These are phyloP conservation scores for Vickermania ingenoplastis DNA, from an alignment of 208 protist genomes.

Conservation along the genomic window DNA sequence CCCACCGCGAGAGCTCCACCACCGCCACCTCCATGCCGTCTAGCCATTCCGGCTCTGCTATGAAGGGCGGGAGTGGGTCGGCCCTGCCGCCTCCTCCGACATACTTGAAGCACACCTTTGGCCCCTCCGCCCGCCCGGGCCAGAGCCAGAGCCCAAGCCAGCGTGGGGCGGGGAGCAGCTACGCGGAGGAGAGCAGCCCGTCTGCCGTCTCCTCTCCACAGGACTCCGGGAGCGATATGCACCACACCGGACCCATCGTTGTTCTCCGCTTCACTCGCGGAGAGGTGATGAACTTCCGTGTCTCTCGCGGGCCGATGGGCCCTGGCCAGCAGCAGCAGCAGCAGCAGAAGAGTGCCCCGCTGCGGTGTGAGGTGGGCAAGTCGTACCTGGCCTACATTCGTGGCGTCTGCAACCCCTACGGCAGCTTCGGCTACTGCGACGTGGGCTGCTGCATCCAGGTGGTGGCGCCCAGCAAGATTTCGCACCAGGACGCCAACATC, in stretches of 20 bases:
- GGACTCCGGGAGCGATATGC: background rate
- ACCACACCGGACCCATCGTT: background rate
- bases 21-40: background rate
- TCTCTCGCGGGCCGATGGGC: background rate
- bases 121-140: background rate
- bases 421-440: background rate
- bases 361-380: background rate
- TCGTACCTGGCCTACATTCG: slow-evolving; percentile 2
- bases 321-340: background rate
- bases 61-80: background rate
- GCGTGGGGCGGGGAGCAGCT: background rate
- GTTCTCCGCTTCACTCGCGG: background rate
- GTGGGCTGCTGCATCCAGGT: background rate
- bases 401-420: slow-evolving; percentile 8
- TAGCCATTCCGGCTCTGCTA: background rate
- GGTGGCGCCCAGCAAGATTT: slow-evolving; percentile 6
- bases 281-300: background rate
- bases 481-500: slow-evolving; percentile 8
- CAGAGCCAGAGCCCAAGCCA: background rate
- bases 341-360: background rate
- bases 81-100: background rate
- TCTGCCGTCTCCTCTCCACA: background rate
- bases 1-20: background rate
- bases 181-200: background rate
- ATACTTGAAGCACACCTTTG: background rate